Conservation (phyloP, 1,284 basidiomycete species). For the Vanrija humicola region DNA sequence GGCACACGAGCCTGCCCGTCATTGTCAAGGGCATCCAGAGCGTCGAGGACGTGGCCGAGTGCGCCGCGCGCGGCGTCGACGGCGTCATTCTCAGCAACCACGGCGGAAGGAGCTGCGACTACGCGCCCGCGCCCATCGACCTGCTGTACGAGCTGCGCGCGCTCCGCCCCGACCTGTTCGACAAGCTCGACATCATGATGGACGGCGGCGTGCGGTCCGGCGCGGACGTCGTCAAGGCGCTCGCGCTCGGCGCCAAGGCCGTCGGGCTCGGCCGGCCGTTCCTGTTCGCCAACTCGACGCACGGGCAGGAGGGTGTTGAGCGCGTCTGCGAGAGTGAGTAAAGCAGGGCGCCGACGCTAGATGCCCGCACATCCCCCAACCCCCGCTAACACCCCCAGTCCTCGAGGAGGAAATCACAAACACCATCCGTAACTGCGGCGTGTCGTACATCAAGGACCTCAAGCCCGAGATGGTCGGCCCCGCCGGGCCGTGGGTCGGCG, state of each 20-base stretch:
- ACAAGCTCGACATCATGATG: conserved; percentile 54
- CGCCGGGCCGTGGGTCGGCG: conserved; percentile 43
- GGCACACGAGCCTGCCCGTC: conserved; percentile 50
- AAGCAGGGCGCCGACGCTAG: too few species aligned
- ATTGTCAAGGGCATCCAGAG: conserved; percentile 55
- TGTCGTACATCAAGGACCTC: conserved; percentile 57
- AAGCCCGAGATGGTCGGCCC: conserved; percentile 69
- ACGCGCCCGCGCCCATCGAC: conserved; percentile 49
- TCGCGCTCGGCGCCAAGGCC: conserved; percentile 57
- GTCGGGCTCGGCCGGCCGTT: conserved; percentile 57
- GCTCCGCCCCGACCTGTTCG: conserved; percentile 51
- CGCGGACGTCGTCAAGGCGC: conserved; percentile 57
- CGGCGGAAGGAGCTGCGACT: conserved; percentile 44
- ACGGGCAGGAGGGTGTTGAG: conserved; percentile 54
- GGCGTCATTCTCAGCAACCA: conserved; percentile 49
- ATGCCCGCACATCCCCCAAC: too few species aligned
- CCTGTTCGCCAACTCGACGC: conserved; percentile 54
- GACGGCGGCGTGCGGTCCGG: conserved; percentile 57
- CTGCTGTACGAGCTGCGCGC: conserved; percentile 51
- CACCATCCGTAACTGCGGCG: conserved; percentile 54
- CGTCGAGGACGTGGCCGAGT: conserved; percentile 54
- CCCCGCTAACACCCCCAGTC: conserved; percentile 35
- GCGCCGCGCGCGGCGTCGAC: conserved; percentile 52
- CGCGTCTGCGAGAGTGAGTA: conserved; percentile 52
- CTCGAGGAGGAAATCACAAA: conserved; percentile 54